Conservation (phyloP, 169 alveolate genomes). For the Plasmodium vivax region DNA sequence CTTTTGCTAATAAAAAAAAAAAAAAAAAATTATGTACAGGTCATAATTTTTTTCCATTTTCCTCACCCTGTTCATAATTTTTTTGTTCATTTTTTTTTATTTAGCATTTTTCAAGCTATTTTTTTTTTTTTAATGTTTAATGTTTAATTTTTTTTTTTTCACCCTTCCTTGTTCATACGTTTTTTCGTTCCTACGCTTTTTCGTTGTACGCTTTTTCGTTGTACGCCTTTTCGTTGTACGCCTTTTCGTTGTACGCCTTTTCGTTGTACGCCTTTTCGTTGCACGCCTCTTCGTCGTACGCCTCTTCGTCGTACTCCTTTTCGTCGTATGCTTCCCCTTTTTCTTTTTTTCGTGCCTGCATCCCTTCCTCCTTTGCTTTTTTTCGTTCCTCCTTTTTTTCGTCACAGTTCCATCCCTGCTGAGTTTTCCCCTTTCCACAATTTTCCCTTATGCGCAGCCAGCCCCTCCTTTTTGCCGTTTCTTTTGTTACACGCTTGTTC, state of each 20-base stretch:
- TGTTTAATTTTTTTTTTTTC: neutral
- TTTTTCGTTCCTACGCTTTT: neutral
- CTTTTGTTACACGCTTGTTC: slow-evolving; percentile 3
- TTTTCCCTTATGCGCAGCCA: neutral
- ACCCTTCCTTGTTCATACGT: neutral
- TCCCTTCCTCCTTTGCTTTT: neutral
- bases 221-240: neutral
- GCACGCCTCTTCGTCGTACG: neutral
- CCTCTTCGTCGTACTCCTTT: neutral
- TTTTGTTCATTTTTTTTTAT: neutral
- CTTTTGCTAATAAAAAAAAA: neutral
- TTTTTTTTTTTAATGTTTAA: neutral
- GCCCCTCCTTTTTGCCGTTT: neutral
- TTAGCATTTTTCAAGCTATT: neutral
- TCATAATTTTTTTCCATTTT: neutral
- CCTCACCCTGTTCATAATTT: neutral
- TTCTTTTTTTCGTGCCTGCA: neutral
- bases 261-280: too few species aligned
- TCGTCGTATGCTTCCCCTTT: neutral
- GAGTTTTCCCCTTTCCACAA: neutral
- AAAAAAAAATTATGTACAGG: neutral
- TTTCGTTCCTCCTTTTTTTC: neutral
- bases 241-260: neutral
- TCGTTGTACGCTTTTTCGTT: neutral
- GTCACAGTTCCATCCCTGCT: neutral